A percentile compares a stretch with the other conserved stretches of the same genome.
Evolutionary conservation across 352 stramenopile genomes (phyloP).

Genomic region (Elongisporangium undulatum): DNA sequence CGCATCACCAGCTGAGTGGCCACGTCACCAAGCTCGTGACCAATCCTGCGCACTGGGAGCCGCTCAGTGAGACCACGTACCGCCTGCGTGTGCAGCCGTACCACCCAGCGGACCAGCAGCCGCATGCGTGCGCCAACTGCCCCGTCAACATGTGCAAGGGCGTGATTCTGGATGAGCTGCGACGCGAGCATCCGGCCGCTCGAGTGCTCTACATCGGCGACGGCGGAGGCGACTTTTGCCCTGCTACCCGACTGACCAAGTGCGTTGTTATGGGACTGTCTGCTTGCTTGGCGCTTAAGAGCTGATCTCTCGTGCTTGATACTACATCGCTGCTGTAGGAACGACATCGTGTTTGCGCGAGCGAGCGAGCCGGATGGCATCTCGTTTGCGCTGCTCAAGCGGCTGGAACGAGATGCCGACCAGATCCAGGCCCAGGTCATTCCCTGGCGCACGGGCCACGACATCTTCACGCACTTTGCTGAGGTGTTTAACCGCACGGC

Average conservation of each 20-base stretch:
- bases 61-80: constrained; percentile 9
- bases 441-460: constrained; percentile 41
- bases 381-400: constrained; percentile 26
- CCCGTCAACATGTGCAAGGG: constrained; percentile 66
- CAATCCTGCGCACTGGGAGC: constrained; percentile 28
- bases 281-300: not conserved
- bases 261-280: constrained; percentile 8
- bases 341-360: constrained; percentile 42
- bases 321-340: constrained; percentile 5
- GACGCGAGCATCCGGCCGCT: constrained; percentile 20
- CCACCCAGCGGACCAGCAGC: constrained; percentile 16
- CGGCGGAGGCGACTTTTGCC: constrained; percentile 48
- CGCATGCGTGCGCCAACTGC: constrained; percentile 40
- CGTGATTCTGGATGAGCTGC: constrained; percentile 29
- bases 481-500: constrained; percentile 14
- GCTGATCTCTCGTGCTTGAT: not conserved
- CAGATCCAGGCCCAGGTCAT: constrained; percentile 30
- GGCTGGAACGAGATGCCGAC: constrained; percentile 28
- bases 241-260: constrained; percentile 28
- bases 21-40: constrained; percentile 31
- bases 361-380: constrained; percentile 18
- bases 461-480: constrained; percentile 37
- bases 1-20: constrained; percentile 15
- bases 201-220: constrained; percentile 56
- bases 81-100: constrained; percentile 32